A percentile compares a stretch with the other conserved stretches of the same genome.
Evolutionary conservation across 139 green algal species (phyloP).

Genomic region (Chlorella sp.): DNA sequence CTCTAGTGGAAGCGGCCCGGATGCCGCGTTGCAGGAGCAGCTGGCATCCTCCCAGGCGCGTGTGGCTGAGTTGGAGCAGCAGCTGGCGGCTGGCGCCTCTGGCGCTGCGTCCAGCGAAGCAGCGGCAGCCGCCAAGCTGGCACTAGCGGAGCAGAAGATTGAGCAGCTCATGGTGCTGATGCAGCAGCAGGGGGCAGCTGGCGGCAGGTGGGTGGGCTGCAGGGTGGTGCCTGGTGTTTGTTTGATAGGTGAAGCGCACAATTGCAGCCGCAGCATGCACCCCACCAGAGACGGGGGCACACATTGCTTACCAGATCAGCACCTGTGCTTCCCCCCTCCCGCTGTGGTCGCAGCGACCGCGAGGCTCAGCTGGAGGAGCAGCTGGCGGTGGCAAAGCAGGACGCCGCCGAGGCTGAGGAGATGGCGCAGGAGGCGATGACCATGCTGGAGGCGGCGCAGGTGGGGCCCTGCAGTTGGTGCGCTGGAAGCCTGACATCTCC

Average conservation of each 20-base stretch:
- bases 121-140: constrained; percentile 16
- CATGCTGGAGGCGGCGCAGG: constrained; percentile 40
- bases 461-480: not conserved
- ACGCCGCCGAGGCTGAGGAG: constrained; percentile 33
- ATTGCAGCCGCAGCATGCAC: too few species aligned
- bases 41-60: constrained; percentile 3
- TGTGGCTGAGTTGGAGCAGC: not conserved
- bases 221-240: too few species aligned
- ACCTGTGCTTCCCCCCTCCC: too few species aligned
- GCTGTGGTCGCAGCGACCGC: not conserved
- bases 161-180: constrained; percentile 26
- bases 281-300: too few species aligned
- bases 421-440: constrained; percentile 42
- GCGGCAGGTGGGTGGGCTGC: not conserved
- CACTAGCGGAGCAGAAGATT: constrained; percentile 20
- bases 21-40: constrained; percentile 14
- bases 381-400: not conserved
- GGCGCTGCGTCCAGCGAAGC: not conserved
- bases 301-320: too few species aligned
- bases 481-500: not conserved
- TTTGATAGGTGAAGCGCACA: too few species aligned
- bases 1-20: too few species aligned
- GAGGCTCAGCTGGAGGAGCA: constrained; percentile 25
- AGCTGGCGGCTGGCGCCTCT: not conserved
- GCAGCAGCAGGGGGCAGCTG: constrained; percentile 1